A percentile compares a stretch with the other conserved stretches of the same genome.
phyloP scores from a whole-genome alignment of 768 basidiomycete species.

The Amanita rimosa region DNA sequence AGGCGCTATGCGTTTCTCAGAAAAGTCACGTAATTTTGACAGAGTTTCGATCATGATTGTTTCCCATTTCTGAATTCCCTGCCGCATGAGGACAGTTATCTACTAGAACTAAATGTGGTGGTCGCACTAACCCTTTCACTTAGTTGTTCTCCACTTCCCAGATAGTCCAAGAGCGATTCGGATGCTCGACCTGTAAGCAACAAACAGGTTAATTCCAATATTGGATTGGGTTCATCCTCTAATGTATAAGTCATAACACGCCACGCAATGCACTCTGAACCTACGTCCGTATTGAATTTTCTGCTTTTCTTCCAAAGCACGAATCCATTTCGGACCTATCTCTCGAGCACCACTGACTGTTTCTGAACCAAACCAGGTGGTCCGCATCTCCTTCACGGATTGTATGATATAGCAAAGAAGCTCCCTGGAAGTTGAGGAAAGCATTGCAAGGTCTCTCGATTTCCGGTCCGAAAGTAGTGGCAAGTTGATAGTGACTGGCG shows the following conservation, averaged over 20 bases:
- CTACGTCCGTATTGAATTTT: conserved; percentile 56
- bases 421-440: conserved; percentile 60
- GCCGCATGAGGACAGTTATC: conserved; percentile 6
- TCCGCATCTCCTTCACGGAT: conserved; percentile 61
- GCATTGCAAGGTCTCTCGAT: conserved; percentile 57
- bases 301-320: conserved; percentile 51
- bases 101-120: conserved; percentile 1
- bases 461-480: conserved; percentile 46
- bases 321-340: conserved; percentile 64
- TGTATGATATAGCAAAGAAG: conserved; percentile 63
- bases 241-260: conserved; percentile 9
- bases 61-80: conserved; percentile 84
- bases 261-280: conserved; percentile 12
- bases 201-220: conserved; percentile 61
- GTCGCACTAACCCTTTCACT: conserved; percentile 56
- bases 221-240: conserved; percentile 53
- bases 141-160: conserved; percentile 70
- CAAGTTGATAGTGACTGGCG: conserved; percentile 37
- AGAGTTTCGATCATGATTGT: conserved; percentile 59
- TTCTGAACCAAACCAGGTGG: conserved; percentile 64
- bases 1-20: conserved; percentile 58
- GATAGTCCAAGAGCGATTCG: conserved; percentile 60
- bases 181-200: conserved; percentile 64
- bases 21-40: conserved; percentile 59
- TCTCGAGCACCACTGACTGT: conserved; percentile 56